A percentile compares a stretch with the other conserved stretches of the same genome.
These are phyloP conservation scores for Oryza rufipogon DNA, from an alignment of 176 grass and related monocot genomes.

Conservation along the genomic window DNA sequence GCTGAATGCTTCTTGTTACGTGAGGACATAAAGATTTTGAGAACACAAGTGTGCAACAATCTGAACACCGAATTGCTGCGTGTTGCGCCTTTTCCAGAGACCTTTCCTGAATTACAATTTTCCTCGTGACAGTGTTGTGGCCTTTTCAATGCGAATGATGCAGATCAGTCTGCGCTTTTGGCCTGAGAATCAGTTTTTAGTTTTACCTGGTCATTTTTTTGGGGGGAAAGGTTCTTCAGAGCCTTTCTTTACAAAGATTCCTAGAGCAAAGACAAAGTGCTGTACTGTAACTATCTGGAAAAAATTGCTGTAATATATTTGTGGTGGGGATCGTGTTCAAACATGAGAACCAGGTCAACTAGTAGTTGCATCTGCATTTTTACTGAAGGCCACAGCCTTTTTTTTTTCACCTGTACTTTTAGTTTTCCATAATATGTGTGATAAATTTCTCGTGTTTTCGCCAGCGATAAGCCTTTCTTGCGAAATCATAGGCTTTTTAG, in stretches of 20 bases:
- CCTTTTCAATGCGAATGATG: conserved; percentile 30
- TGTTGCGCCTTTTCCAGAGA: background rate
- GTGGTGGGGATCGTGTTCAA: conserved; percentile 26
- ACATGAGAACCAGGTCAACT: background rate
- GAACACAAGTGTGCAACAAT: conserved; percentile 21
- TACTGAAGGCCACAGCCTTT: background rate
- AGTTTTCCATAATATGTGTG: background rate
- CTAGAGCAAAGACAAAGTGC: background rate
- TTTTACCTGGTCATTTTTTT: conserved; percentile 48
- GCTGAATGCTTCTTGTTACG: background rate
- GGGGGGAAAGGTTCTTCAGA: conserved; percentile 6
- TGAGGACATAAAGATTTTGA: background rate
- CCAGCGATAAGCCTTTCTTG: background rate
- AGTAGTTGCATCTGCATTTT: background rate
- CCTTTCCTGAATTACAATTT: background rate
- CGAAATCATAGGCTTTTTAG: background rate
- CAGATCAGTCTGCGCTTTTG: conserved; percentile 16
- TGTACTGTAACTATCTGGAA: background rate
- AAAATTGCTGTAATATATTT: background rate
- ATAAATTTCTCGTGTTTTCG: background rate
- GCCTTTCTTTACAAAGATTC: conserved; percentile 26
- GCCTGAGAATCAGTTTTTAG: conserved; percentile 36
- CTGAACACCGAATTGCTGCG: conserved; percentile 32
- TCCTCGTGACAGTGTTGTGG: background rate
- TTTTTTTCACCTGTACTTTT: conserved; percentile 14